A percentile compares a stretch with the other conserved stretches of the same genome.
Conservation (phyloP, 75 land plant genomes). For the Selaginella tamariscina region DNA sequence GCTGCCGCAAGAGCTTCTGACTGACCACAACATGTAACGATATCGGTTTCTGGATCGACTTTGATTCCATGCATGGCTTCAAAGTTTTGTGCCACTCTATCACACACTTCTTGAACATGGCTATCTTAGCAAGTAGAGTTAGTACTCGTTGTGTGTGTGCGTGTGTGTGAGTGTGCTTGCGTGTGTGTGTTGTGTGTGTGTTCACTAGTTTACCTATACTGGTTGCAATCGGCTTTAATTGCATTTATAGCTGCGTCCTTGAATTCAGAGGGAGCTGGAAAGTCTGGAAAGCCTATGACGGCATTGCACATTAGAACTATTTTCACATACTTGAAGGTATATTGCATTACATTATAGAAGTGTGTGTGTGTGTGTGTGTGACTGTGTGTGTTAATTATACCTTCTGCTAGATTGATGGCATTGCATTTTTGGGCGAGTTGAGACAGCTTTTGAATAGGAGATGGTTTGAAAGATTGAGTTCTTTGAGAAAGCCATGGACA, state of each 20-base stretch:
- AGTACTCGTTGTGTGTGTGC: too few species aligned
- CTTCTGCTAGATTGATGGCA: slow-evolving; percentile 93
- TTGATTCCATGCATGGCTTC: slow-evolving; percentile 44
- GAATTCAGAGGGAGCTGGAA: slow-evolving; percentile 67
- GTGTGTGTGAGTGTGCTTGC: too few species aligned
- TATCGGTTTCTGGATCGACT: slow-evolving; percentile 56
- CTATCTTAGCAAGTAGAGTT: too few species aligned
- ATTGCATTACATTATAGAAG: too few species aligned
- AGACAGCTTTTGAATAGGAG: slow-evolving; percentile 80
- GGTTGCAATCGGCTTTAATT: slow-evolving; percentile 71
- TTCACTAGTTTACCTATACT: slow-evolving; percentile 76
- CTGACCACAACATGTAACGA: slow-evolving; percentile 79
- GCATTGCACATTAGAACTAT: too few species aligned
- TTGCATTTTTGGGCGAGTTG: slow-evolving; percentile 69
- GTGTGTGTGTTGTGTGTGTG: too few species aligned
- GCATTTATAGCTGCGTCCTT: slow-evolving; percentile 78
- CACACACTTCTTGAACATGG: slow-evolving; percentile 88
- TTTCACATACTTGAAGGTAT: too few species aligned
- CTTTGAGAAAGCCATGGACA: slow-evolving; percentile 48
- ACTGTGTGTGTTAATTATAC: slow-evolving; percentile 5
- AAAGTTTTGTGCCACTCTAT: slow-evolving; percentile 38
- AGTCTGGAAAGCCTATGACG: slow-evolving; percentile 75
- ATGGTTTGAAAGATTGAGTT: slow-evolving; percentile 37
- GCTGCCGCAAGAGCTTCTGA: slow-evolving; percentile 92
- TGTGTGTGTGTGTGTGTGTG: too few species aligned